Percentiles rank a stretch among this genome's conserved stretches.
These are phyloP conservation scores for Azolla pinnata DNA, from an alignment of 75 land plant species.

Conservation along the genomic window DNA sequence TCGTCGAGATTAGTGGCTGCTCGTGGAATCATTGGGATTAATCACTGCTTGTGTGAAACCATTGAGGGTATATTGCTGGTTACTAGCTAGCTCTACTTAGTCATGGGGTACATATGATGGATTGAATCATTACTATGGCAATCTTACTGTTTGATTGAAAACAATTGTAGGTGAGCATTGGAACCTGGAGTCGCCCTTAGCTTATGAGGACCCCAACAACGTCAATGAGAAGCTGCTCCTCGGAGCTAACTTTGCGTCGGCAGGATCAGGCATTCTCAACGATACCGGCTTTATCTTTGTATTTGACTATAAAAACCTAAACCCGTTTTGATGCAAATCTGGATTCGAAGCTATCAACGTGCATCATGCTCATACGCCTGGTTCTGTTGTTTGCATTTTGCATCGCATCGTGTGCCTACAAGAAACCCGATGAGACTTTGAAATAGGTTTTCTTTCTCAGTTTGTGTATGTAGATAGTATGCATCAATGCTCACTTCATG, in stretches of 20 bases:
- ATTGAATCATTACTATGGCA: background rate
- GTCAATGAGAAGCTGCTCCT: constrained; percentile 21
- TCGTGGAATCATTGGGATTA: no score
- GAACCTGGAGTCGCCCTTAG: constrained; percentile 3
- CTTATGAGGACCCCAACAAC: constrained; percentile 12
- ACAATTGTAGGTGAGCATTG: constrained; percentile 4
- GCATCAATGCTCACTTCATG: no score
- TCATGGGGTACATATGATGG: no score
- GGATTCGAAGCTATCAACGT: background rate
- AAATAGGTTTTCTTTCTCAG: background rate
- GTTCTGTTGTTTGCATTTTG: no score
- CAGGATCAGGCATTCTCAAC: constrained; percentile 43
- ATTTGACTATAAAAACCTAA: constrained; percentile 12
- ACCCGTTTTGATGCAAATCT: background rate
- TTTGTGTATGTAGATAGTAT: no score
- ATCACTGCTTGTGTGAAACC: no score
- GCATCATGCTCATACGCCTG: background rate
- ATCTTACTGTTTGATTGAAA: background rate
- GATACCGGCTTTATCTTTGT: constrained; percentile 49
- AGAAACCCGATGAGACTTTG: background rate
- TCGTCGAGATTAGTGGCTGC: no score
- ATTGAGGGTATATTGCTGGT: no score
- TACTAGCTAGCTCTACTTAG: no score
- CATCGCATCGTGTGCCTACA: no score
- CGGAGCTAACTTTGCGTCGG: constrained; percentile 53